phyloP scores from a whole-genome alignment of 2,329 filamentous ascomycete genomes.

The Alternaria longipes region DNA sequence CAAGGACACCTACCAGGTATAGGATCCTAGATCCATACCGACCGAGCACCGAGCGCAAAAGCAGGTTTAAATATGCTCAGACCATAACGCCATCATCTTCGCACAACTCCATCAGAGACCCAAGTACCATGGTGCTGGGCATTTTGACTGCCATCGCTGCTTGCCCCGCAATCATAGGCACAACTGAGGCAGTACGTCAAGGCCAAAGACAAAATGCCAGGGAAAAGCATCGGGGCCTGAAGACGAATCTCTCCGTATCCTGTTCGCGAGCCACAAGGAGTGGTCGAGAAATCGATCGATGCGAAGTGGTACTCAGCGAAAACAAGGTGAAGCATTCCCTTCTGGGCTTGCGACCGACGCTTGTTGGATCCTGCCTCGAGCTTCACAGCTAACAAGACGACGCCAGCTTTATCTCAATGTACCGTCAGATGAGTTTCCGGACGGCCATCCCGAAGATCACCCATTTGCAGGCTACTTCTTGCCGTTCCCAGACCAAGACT shows the following conservation, averaged over 20 bases:
- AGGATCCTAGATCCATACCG: background rate
- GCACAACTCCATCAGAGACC: background rate
- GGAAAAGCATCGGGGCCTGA: slow-evolving; percentile 57
- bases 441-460: slow-evolving; percentile 51
- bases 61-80: slow-evolving; percentile 16
- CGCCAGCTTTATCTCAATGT: slow-evolving; percentile 22
- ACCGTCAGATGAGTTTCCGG: slow-evolving; percentile 26
- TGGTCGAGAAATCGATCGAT: slow-evolving; percentile 53
- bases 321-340: slow-evolving; percentile 49
- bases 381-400: background rate
- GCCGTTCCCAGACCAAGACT: slow-evolving; percentile 61
- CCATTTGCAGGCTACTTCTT: slow-evolving; percentile 65
- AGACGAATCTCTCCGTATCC: slow-evolving; percentile 55
- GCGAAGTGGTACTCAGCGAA: slow-evolving; percentile 53
- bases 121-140: slow-evolving; percentile 28
- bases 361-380: background rate
- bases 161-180: slow-evolving; percentile 56
- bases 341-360: background rate
- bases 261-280: slow-evolving; percentile 53
- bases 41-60: slow-evolving; percentile 3
- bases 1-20: background rate
- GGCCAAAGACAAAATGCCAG: slow-evolving; percentile 56
- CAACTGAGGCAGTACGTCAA: slow-evolving; percentile 58
- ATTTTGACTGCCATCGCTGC: slow-evolving; percentile 53
- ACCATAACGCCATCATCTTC: background rate